Conservation (phyloP, 1,139 yeast genomes). For the Yamadazyma aaseri region DNA sequence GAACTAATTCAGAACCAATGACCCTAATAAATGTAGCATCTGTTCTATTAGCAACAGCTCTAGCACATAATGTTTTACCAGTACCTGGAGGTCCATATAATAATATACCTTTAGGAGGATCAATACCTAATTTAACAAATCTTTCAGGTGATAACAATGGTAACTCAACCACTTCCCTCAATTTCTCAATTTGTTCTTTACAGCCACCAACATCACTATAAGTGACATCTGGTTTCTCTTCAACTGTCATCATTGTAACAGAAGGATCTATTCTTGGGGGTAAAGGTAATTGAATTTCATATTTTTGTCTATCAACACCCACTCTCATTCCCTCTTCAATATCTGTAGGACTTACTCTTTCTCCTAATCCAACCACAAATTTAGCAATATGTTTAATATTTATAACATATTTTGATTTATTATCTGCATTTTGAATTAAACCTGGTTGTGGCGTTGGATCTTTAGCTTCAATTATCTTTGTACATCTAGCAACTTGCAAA, state of each 20-base stretch:
- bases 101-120: conserved; percentile 96
- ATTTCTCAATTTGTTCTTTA: conserved; percentile 94
- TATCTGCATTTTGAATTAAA: conserved; percentile 62
- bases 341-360: conserved; percentile 96
- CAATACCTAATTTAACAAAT: conserved; percentile 93
- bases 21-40: conserved; percentile 98
- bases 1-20: conserved; percentile 96
- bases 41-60: conserved; percentile 98
- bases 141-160: conserved; percentile 94
- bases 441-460: conserved; percentile 37
- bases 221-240: conserved; percentile 93
- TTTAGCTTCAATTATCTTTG: conserved; percentile 80
- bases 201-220: conserved; percentile 96
- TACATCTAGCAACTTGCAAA: conserved; percentile 96
- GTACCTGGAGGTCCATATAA: conserved; percentile 99
- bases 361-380: conserved; percentile 95
- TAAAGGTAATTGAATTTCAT: conserved; percentile 92
- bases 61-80: conserved; percentile 95
- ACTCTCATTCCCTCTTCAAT: conserved; percentile 99
- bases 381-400: conserved; percentile 97
- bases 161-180: conserved; percentile 94
- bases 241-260: conserved; percentile 99
- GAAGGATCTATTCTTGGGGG: conserved; percentile 98
- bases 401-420: conserved; percentile 88
- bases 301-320: conserved; percentile 96